Evolutionary conservation across 1,284 basidiomycete species (phyloP).

Genomic region (Xanthoconium separans): DNA sequence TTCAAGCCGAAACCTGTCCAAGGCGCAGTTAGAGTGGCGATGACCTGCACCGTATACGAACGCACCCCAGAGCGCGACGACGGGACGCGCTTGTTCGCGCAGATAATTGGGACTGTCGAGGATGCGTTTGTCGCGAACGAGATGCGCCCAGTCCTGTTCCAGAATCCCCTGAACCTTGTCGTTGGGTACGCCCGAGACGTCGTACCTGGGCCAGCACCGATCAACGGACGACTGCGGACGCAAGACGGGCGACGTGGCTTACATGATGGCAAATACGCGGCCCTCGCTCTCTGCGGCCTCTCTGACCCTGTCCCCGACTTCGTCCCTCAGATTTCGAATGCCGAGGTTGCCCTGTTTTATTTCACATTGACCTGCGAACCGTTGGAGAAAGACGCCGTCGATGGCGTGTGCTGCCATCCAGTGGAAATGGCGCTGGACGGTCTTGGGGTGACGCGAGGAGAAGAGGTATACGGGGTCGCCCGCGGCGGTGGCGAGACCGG

Average conservation of each 20-base stretch:
- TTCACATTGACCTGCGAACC: conserved; percentile 67
- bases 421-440: conserved; percentile 71
- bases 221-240: background rate
- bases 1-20: conserved; percentile 62
- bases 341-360: conserved; percentile 51
- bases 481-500: conserved; percentile 55
- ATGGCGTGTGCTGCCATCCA: conserved; percentile 80
- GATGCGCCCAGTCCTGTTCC: conserved; percentile 67
- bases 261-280: conserved; percentile 79
- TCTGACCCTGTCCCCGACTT: conserved; percentile 64
- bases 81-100: conserved; percentile 61
- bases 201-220: conserved; percentile 53
- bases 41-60: too few relatives aligned
- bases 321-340: conserved; percentile 61
- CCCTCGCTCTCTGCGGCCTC: conserved; percentile 75
- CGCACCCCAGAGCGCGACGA: conserved; percentile 69
- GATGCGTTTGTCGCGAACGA: conserved; percentile 56
- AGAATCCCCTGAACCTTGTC: conserved; percentile 59
- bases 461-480: conserved; percentile 66
- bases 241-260: conserved; percentile 26
- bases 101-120: conserved; percentile 72
- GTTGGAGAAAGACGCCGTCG: conserved; percentile 75
- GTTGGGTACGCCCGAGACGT: conserved; percentile 64
- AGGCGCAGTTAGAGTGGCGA: too few relatives aligned
- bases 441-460: conserved; percentile 70